phyloP scores from a whole-genome alignment of 257 asterid species.

The Forsythia suspensa region DNA sequence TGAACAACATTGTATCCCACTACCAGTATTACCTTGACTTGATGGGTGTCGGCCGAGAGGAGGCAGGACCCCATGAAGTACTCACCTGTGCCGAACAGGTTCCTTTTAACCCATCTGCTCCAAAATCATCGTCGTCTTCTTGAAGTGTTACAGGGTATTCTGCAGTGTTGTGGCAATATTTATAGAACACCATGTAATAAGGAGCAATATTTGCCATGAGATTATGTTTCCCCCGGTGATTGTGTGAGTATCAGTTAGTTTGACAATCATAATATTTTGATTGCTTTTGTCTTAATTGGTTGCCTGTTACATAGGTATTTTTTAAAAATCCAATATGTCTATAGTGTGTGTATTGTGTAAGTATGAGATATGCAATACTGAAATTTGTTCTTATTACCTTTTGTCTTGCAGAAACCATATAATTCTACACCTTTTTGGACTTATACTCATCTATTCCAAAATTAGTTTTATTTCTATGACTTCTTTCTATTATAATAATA shows the following conservation, averaged over 20 bases:
- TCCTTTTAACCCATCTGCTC: slow-evolving; percentile 50
- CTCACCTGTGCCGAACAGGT: slow-evolving; percentile 76
- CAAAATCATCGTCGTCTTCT: slow-evolving; percentile 44
- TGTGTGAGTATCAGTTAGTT: slow-evolving; percentile 27
- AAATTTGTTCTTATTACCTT: background rate
- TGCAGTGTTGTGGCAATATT: background rate
- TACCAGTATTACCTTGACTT: slow-evolving; percentile 70
- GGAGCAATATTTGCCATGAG: slow-evolving; percentile 30
- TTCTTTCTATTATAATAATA: too few species aligned
- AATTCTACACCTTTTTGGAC: too few species aligned
- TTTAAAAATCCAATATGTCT: slow-evolving; percentile 12
- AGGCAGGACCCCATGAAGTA: slow-evolving; percentile 66
- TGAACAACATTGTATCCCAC: slow-evolving; percentile 74
- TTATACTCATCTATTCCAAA: too few species aligned
- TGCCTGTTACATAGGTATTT: slow-evolving; percentile 19
- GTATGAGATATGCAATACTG: slow-evolving; percentile 20
- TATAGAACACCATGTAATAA: slow-evolving; percentile 34
- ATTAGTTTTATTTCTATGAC: too few species aligned
- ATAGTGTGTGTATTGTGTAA: slow-evolving; percentile 21
- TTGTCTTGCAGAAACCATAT: too few species aligned
- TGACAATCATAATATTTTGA: slow-evolving; percentile 6
- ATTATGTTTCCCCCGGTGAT: background rate
- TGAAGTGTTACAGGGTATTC: slow-evolving; percentile 23
- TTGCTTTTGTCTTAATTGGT: slow-evolving; percentile 4
- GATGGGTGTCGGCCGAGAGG: slow-evolving; percentile 78